phyloP scores from a whole-genome alignment of 2,329 filamentous ascomycete genomes.

The Biscogniauxia sp. region DNA sequence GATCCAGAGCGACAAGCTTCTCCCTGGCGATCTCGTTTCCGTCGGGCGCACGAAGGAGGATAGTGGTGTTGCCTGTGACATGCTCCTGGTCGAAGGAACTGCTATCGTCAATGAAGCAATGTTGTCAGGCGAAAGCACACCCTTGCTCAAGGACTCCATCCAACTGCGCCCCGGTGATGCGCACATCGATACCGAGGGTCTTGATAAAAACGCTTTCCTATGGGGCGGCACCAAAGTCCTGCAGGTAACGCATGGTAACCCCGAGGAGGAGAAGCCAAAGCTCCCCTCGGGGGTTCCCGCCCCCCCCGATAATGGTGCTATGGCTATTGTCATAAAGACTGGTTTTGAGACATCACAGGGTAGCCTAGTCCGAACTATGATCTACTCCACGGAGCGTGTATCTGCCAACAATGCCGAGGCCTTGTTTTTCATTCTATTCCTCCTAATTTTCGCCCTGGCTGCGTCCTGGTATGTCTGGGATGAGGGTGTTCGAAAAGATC shows the following conservation, averaged over 20 bases:
- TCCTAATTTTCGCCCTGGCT: conserved; percentile 92
- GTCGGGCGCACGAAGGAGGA: conserved; percentile 95
- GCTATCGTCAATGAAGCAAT: conserved; percentile 99
- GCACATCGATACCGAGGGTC: conserved; percentile 76
- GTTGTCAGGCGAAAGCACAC: conserved; percentile 97
- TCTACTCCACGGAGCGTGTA: conserved; percentile 97
- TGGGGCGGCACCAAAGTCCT: conserved; percentile 97
- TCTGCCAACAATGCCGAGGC: conserved; percentile 98
- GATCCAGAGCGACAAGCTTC: conserved; percentile 82
- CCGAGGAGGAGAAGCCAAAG: conserved; percentile 69
- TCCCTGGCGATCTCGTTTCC: conserved; percentile 91
- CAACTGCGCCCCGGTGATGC: conserved; percentile 84
- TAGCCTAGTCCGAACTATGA: conserved; percentile 97
- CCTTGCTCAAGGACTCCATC: conserved; percentile 91
- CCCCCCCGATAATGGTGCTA: conserved; percentile 90
- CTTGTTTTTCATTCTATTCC: conserved; percentile 94
- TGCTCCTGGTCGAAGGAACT: conserved; percentile 90
- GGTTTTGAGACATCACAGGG: conserved; percentile 98
- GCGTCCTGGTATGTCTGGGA: conserved; percentile 99
- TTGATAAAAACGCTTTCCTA: conserved; percentile 96
- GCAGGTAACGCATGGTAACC: conserved; percentile 85
- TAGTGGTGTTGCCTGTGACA: conserved; percentile 93
- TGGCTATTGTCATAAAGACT: conserved; percentile 94
- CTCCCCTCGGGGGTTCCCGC: conserved; percentile 72
- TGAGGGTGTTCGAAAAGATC: conserved; percentile 89